Evolutionary conservation across 371 early-diverging fungal genomes (phyloP), one percentile per base, ranked within the genome.

Genomic region (Mortierella sp.): DNA sequence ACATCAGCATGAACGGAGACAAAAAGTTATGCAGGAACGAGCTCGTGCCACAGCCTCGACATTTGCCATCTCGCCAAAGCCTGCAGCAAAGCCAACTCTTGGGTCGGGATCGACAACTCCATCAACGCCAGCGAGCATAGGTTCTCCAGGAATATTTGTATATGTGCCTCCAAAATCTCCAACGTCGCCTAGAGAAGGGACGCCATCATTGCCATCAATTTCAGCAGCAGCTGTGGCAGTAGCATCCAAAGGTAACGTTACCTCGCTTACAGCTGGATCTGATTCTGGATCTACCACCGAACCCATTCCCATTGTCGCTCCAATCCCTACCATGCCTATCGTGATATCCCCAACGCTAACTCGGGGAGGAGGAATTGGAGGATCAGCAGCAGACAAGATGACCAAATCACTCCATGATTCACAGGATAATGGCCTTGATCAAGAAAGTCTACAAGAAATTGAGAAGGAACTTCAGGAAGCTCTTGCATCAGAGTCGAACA

Each of bases 31-130:
- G 81, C 81, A 81, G 45, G 75, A 81, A 23, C 68, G 75, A n/a
- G 81, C 81, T 47, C 67, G 72, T 7, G 81, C 81, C 2, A 81
- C 81, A 28, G 81, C 81, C 4, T 75, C 75, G 0, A 81, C 81
- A 3, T 81, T 81, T 68, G 75, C 72, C 2, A 58, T 81, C 53
- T 68, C 72, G 3, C 64, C 77, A 5, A 65, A 57, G 34, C 61
- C n/a, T 10, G 28, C 28, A 26, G 13, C 28, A 23, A 60, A 32
- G 28, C 7, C 23, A 35, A 42, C 2, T 2, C 12, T 34, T n/a
- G 58, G 32, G 19, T 42, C 61, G 13, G 34, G 32, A 34, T 31
- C 61, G 26, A 37, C 60, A 5, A 29, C 40, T 5, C 42, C 31
- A 26, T 13, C 60, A 35, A 40, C 40, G 28, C 34, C 47, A 53